These are phyloP conservation scores for Pseudopyricularia cyperi DNA, from an alignment of 2,329 filamentous ascomycete species.

Conservation along the genomic window DNA sequence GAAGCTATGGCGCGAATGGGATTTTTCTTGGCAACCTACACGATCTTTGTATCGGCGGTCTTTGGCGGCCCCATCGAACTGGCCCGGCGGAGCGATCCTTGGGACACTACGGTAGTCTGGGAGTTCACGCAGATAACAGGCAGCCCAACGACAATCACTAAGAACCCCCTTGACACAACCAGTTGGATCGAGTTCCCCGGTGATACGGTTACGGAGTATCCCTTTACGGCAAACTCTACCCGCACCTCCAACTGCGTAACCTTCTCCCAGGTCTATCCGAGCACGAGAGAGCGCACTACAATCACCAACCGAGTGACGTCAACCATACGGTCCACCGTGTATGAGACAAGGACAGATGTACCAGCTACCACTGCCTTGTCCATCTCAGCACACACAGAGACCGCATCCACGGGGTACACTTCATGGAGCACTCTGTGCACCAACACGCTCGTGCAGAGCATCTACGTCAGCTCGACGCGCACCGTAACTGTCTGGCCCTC, in stretches of 20 bases:
- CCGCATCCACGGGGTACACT: background rate
- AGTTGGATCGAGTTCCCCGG: background rate
- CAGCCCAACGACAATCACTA: background rate
- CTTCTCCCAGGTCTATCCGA: background rate
- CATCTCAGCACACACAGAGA: background rate
- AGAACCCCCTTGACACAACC: background rate
- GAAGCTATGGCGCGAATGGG: no score
- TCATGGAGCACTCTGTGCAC: background rate
- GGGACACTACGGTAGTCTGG: background rate
- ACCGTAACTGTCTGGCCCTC: background rate
- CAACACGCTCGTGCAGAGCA: conserved; percentile 1
- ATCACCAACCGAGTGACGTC: background rate
- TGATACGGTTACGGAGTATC: background rate
- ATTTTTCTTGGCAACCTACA: no score
- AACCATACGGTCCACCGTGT: background rate
- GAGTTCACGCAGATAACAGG: background rate
- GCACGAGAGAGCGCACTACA: background rate
- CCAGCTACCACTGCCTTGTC: background rate
- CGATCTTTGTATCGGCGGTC: no score
- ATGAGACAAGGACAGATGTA: background rate
- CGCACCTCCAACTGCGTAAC: background rate
- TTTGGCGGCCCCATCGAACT: background rate
- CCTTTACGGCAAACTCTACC: background rate
- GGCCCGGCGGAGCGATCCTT: background rate
- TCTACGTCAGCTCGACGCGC: background rate